Evolutionary conservation across 805 yeast species (phyloP), one percentile per base, ranked within the genome.

Genomic region (Candida saitoana): DNA sequence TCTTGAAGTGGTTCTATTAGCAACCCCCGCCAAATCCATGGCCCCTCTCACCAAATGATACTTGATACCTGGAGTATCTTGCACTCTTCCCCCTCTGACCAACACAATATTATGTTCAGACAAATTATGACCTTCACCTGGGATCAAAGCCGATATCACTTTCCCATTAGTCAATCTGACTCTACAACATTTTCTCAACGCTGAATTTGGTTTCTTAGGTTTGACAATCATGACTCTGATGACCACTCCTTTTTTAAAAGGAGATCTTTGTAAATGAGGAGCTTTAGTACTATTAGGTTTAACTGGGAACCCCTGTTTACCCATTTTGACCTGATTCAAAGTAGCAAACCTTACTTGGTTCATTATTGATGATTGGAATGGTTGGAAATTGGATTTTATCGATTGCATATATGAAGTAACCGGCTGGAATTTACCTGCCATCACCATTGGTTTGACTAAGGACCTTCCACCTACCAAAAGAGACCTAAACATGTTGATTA

Each of bases 141-240:
- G 96, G 44, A 93, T 93, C 62, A 89, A 90, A 1, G 96, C 96
- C 36, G 91, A 82, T 14, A 93, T 78, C 38, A 87, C 82, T 50
- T 82, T 84, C 19, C 98, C 99, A 55, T 87, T 91, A 8, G 95
- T 78, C 47, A 93, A 74, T 65, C 96, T 79, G 17, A 93, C 98
- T 71, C 98, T 84, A 49, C 95, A 89, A 36, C 95, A 96, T 64
- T 93, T 93, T 69, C 99, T 79, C 68, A 90, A 91, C 15, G 99
- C 97, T 34, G 98, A 91, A 71, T 93, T 93, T 27, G 99, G 99
- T 63, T 93, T 93, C 73, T 93, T 93, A 36, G 99, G 99, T 65
- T 93, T 93, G 51, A 90, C 74, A 41, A 90, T 87, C 93, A 91
- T 86, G 22, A 93, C 96, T 61, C 96, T 78, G 38, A 90, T 70